Percentiles rank a stretch among this genome's conserved stretches.
Evolutionary conservation across 306 rosid species (phyloP).

Genomic region (Abrus pulchellus): DNA sequence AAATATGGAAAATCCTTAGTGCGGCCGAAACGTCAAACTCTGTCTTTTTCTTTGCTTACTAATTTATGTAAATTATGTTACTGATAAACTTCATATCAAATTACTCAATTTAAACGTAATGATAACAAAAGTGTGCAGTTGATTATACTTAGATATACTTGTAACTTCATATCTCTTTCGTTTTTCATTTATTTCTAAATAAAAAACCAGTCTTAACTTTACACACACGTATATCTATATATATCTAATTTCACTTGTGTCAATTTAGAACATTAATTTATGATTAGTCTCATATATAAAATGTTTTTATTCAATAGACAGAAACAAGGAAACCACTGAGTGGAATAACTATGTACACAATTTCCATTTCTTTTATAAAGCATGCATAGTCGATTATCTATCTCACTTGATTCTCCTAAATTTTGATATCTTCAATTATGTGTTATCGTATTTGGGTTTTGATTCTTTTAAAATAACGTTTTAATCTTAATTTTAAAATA

Average conservation of each 20-base stretch:
- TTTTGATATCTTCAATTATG: conserved; percentile 1
- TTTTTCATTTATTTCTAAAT: not conserved
- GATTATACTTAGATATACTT: not conserved
- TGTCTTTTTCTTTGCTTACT: conserved; percentile 21
- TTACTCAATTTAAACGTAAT: not conserved
- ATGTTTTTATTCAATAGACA: not conserved
- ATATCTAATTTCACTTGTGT: too few relatives aligned
- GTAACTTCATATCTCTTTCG: not conserved
- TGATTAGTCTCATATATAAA: not conserved
- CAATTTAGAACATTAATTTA: not conserved
- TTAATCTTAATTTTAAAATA: too few relatives aligned
- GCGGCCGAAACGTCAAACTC: conserved; percentile 50
- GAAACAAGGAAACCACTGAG: not conserved
- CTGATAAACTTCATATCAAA: not conserved
- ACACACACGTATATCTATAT: too few relatives aligned
- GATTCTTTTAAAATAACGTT: not conserved
- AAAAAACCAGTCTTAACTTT: not conserved
- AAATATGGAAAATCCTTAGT: conserved; percentile 44
- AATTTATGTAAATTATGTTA: not conserved
- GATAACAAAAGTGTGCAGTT: too few relatives aligned
- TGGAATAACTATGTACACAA: not conserved
- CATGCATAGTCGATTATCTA: conserved; percentile 3
- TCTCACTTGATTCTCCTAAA: conserved; percentile 19
- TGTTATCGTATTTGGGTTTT: too few relatives aligned
- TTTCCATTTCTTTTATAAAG: conserved; percentile 6